A percentile compares a stretch with the other conserved stretches of the same genome.
Conservation (phyloP, 139 green algal genomes). For the Chlorella sorokiniana region DNA sequence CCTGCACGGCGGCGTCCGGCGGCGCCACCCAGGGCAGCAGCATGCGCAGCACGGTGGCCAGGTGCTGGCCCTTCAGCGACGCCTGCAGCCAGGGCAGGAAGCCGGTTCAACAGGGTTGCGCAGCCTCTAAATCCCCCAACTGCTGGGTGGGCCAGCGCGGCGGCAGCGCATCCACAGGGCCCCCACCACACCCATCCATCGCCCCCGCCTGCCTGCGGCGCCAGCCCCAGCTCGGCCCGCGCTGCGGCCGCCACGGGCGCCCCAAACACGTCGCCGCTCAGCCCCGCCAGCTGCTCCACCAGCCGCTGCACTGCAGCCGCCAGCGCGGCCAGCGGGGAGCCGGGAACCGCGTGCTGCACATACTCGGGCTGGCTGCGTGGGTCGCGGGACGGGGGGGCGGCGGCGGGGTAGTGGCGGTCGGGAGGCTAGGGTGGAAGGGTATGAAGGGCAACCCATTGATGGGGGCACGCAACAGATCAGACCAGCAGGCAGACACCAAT, state of each 20-base stretch:
- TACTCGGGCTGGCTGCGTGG: constrained; percentile 10
- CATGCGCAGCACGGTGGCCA: constrained; percentile 63
- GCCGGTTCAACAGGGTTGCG: neutral
- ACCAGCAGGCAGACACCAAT: neutral
- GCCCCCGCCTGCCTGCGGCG: neutral
- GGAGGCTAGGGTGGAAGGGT: neutral
- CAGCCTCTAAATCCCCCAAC: neutral
- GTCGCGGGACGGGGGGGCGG: neutral
- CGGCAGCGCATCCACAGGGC: neutral
- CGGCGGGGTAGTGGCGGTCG: neutral
- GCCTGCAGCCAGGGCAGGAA: neutral
- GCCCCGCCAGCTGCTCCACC: constrained; percentile 71
- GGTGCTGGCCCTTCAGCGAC: constrained; percentile 32
- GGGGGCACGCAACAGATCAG: neutral
- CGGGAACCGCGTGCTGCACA: neutral
- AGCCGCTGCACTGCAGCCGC: constrained; percentile 57
- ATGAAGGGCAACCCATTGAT: neutral
- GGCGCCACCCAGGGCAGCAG: constrained; percentile 58
- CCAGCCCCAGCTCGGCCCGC: constrained; percentile 13
- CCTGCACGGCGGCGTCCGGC: constrained; percentile 44
- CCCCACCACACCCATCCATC: neutral
- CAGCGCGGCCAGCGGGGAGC: constrained; percentile 23
- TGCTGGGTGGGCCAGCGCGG: neutral
- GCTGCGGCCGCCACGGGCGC: neutral
- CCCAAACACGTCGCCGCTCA: constrained; percentile 73